Base-by-base conservation (phyloP, 1,284 basidiomycete genomes). In the Heimioporus punctisporus region DNA sequence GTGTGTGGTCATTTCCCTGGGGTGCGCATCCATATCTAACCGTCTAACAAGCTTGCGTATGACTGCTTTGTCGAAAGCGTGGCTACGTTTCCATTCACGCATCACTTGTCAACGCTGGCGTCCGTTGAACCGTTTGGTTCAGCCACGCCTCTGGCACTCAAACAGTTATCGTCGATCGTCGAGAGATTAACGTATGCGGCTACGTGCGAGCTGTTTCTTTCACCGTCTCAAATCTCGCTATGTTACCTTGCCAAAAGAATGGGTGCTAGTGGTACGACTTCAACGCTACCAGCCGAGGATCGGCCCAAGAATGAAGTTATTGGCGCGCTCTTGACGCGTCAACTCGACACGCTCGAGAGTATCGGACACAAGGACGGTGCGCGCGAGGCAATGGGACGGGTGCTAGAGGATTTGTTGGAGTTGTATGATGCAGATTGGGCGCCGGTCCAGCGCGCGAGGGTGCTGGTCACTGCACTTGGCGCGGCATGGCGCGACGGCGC, bases 141-240 rank as follows among this genome's bases (percentile, higher is more conserved):
- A 59, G 71, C 74, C 21, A 51, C 69, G 1, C 74, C 72, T 17
- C 63, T 74, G 26, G 59, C 72, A 5, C 68, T 82, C 28, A 82
- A 78, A 60, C 84, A 86, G 56, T 75, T 90, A 12, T 79, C 74
- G 1, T 67, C 71, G 6, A 76, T 90, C 31, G 61, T 92, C 15
- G 88, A 92, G 56, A 73, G 85, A 24, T 71, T 85, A 23, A 88
- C 89, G 0, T 86, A 85, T 55, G 74, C 88, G 25, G 84, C 82
- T 8, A 72, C 80, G 3, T 86, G 79, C 62, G 89, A 92, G 28
- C 77, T 92, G 6, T 73, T 87, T 40, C 70, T 85, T 42, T 59
- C 74, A 9, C 73, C 82, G 0, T 62, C 67, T 6, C 70, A 77
- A 17, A 70, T 88, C 6, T 50, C 56, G 15, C 45, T 68, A n/a